phyloP scores from a whole-genome alignment of 805 yeast genomes.

The Grigorovia humatica region DNA sequence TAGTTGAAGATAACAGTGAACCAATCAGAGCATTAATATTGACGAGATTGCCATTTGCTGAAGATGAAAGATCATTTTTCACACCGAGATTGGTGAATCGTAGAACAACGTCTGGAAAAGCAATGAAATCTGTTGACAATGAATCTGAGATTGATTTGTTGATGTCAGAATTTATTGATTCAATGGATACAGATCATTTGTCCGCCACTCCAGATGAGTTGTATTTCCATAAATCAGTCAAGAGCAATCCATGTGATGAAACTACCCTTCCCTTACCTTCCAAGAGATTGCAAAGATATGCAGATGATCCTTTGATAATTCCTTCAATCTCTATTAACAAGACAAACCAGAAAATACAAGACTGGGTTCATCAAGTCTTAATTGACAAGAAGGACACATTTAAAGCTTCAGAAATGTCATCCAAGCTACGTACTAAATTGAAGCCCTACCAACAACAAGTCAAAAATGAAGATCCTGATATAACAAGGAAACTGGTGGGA shows the following conservation, averaged over 20 bases:
- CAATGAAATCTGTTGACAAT: constrained; percentile 15
- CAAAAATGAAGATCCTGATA: neutral
- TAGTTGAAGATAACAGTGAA: constrained; percentile 4
- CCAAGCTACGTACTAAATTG: neutral
- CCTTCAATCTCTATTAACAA: constrained; percentile 27
- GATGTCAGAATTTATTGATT: constrained; percentile 37
- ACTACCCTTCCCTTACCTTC: constrained; percentile 18
- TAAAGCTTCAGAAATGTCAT: neutral
- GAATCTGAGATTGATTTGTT: constrained; percentile 30
- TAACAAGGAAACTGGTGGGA: neutral
- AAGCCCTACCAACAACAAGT: neutral
- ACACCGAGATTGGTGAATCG: constrained; percentile 34
- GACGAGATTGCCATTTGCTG: constrained; percentile 57
- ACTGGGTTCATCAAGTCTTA: constrained; percentile 16
- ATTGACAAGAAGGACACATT: neutral
- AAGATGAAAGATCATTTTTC: constrained; percentile 58
- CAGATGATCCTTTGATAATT: constrained; percentile 13
- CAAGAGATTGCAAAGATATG: neutral
- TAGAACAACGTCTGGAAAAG: constrained; percentile 26
- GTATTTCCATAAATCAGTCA: constrained; percentile 13
- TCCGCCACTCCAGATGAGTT: constrained; percentile 10
- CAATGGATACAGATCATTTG: constrained; percentile 33
- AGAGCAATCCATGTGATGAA: neutral
- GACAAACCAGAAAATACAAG: constrained; percentile 18
- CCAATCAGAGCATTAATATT: constrained; percentile 36